A percentile compares a stretch with the other conserved stretches of the same genome.
Conservation (phyloP, 202 grass and related monocot species). For the Panicum virgatum region DNA sequence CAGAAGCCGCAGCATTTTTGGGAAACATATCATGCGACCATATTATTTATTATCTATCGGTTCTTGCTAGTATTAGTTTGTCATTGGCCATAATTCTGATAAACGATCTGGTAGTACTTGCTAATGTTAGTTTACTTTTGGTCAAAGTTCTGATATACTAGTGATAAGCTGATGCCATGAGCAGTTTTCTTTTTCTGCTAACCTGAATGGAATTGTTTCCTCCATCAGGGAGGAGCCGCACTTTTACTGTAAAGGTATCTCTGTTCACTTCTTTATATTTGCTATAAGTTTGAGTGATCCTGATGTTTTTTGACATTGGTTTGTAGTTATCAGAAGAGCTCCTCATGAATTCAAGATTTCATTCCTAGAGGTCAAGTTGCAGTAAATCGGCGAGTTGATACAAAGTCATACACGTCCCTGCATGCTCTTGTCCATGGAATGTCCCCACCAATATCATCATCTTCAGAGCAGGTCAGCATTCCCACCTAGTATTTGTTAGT, state of each 20-base stretch:
- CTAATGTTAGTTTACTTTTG: constrained; percentile 1
- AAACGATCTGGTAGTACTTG: neutral
- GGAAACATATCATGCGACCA: neutral
- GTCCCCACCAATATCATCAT: constrained; percentile 72
- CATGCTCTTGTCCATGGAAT: constrained; percentile 89
- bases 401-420: constrained; percentile 83
- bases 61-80: neutral
- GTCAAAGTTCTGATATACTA: neutral
- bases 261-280: too few relatives aligned
- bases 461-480: constrained; percentile 63
- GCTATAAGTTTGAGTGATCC: too few relatives aligned
- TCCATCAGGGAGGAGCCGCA: too few relatives aligned
- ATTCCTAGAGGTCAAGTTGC: constrained; percentile 90
- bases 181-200: neutral
- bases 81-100: neutral
- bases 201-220: too few relatives aligned
- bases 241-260: too few relatives aligned
- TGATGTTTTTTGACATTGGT: too few relatives aligned
- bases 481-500: neutral
- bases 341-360: constrained; percentile 99
- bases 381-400: constrained; percentile 83
- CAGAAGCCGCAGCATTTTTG: neutral
- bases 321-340: too few relatives aligned
- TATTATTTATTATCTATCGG: neutral
- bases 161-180: neutral